Conservation (phyloP, 2,329 filamentous ascomycete species). For the Thelonectria olida region DNA sequence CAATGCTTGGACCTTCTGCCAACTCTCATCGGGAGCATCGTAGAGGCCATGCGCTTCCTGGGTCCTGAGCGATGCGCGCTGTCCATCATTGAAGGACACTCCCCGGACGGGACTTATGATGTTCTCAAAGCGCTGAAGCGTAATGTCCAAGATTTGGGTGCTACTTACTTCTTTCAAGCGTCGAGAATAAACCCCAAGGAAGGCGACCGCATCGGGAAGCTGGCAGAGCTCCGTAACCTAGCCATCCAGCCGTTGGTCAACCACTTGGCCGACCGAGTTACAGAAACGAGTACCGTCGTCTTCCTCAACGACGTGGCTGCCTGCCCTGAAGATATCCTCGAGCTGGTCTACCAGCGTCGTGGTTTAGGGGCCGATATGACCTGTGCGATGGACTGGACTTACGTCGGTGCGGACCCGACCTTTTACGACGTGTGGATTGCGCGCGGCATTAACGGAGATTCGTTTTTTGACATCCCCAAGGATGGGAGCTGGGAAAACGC, state of each 20-base stretch:
- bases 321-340: conserved; percentile 65
- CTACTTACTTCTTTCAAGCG: conserved; percentile 52
- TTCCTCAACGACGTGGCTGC: conserved; percentile 65
- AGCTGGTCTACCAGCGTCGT: conserved; percentile 59
- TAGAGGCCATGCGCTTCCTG: conserved; percentile 60
- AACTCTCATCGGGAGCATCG: conserved; percentile 59
- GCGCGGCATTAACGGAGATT: conserved; percentile 60
- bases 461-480: conserved; percentile 62
- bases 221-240: conserved; percentile 62
- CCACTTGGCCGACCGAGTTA: conserved; percentile 30
- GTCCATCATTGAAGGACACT: conserved; percentile 65
- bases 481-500: conserved; percentile 59
- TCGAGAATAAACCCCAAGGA: conserved; percentile 55
- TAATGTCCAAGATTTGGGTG: conserved; percentile 49
- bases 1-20: conserved; percentile 56
- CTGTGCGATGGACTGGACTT: conserved; percentile 68
- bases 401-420: conserved; percentile 51
- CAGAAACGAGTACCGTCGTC: conserved; percentile 54
- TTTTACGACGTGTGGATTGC: conserved; percentile 69
- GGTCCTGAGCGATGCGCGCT: conserved; percentile 60
- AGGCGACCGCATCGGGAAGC: conserved; percentile 54
- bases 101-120: conserved; percentile 62
- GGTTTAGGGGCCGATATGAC: conserved; percentile 62
- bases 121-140: conserved; percentile 54
- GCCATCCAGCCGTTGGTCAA: conserved; percentile 58